A percentile compares a stretch with the other conserved stretches of the same genome.
phyloP scores from a whole-genome alignment of 2,329 filamentous ascomycete genomes.

The Penicillium sp. region DNA sequence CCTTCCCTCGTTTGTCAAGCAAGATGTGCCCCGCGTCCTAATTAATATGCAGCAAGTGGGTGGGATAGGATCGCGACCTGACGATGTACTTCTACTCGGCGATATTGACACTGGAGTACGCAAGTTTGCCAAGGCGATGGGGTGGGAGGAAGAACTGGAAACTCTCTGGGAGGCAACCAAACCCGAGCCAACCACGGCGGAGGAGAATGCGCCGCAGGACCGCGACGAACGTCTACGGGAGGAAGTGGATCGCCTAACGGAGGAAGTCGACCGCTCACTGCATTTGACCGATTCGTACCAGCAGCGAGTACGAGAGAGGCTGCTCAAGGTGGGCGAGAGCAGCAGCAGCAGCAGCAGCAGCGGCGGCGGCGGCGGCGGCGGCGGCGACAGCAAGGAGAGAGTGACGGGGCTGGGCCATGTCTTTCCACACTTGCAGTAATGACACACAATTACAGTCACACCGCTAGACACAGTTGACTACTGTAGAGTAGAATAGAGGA shows the following conservation, averaged over 20 bases:
- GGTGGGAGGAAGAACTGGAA: constrained; percentile 86
- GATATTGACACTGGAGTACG: constrained; percentile 83
- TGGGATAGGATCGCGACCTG: constrained; percentile 71
- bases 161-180: constrained; percentile 71
- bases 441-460: neutral
- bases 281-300: constrained; percentile 53
- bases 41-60: constrained; percentile 89
- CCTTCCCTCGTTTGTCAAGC: constrained; percentile 67
- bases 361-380: constrained; percentile 3
- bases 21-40: constrained; percentile 73
- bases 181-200: constrained; percentile 55
- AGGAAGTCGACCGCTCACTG: constrained; percentile 61
- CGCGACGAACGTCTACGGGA: constrained; percentile 62
- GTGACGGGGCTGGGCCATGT: constrained; percentile 38
- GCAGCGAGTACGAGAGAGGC: constrained; percentile 40
- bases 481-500: no score
- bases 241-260: constrained; percentile 62
- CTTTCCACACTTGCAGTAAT: constrained; percentile 38
- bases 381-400: constrained; percentile 9
- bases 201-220: constrained; percentile 42
- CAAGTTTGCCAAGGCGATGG: constrained; percentile 76
- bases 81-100: constrained; percentile 83
- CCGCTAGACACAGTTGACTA: no score
- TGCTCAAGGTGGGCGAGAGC: constrained; percentile 27
- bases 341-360: neutral